Evolutionary conservation across 2,329 filamentous ascomycete genomes (phyloP), one percentile per base, ranked within the genome.

Genomic region (Xenoacremonium recifei): DNA sequence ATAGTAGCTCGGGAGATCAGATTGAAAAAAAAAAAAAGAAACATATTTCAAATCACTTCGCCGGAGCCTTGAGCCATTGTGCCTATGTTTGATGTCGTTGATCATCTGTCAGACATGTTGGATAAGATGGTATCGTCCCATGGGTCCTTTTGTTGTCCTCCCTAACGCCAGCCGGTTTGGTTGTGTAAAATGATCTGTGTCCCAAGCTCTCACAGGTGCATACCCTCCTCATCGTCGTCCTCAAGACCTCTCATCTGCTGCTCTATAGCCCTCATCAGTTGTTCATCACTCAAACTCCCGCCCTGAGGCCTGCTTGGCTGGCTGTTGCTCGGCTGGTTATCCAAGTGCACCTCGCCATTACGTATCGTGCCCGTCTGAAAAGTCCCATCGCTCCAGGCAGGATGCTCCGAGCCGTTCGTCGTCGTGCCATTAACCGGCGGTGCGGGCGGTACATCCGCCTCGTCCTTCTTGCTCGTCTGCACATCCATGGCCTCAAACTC

Each of bases 381-480:
- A 1, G 81, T 84, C 18, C 81, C 81, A 55, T 85, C 80, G 20
- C 60, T 70, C 81, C 81, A 84, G 0, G 81, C 70, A 31, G 70
- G 63, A 42, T 68, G 66, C 13, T 21, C 35, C 31, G 25, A 39
- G 36, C 47, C 40, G 42, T 57, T 16, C 41, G 37, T 17, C 20
- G 33, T 23, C 7, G 51, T 44, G 6, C 56, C 53, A 23, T 55
- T 57, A 27, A 53, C 40, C 34, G 35, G 7, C 38, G 15, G 45
- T 46, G 11, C 37, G 47, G 13, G 34, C 29, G 11, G 39, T 43
- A 3, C 44, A 7, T 34, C 44, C n/a, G 41, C 45, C 9, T 43
- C 53, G 21, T 56, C 56, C 11, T 51, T 55, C 2, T 62, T 47
- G 49, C 69, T 59, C 62, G 67, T 57, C 3, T 59, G 36, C 50